Base-by-base conservation (phyloP, 225 moss, liverwort and hornwort genomes). In the Physcomitrellopsis africana region DNA sequence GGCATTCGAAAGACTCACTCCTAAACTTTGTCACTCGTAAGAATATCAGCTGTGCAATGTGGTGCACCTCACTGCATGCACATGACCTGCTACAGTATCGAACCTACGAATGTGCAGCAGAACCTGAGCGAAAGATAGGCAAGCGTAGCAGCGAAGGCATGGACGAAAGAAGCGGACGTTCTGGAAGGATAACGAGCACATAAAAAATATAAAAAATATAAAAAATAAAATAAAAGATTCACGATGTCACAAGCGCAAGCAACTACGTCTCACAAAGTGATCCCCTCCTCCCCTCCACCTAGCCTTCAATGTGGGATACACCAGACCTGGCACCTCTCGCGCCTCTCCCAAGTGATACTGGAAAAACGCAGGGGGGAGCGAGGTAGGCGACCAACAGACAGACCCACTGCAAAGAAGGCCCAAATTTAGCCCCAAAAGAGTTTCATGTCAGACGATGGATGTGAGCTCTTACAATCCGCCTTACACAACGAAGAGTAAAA, bases 61-160 rank as follows among this genome's bases (percentile, higher is more conserved):
- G 32, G 32, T 37, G 32, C 3, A 37, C 32, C 32, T 37, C 32
- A 37, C 52, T 44, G 57, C 70, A 70, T 70, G 70, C 70, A 70
- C 58, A 44, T 46, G 26, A 24, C 17, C 58, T 37, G 32, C 58
- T 70, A 70, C 70, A 58, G 58, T 70, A 10, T 1, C 53, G 15
- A 18, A 37, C 32, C 32, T 37, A 37, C 32, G 32, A 2, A 37
- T 37, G 32, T 54, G 55, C 53, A 37, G 54, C 15, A 14, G 13
- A 63, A 54, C 70, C 70, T 58, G 58, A 70, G 70, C 70, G 58
- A 70, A 56, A 26, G 24, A 47, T 14, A 24, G 15, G 15, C 2
- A 24, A 49, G 16, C 46, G 24, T 15, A 65, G 47, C 37, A 63
- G 63, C 9, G 11, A 37, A 29, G 27, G 32, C 32, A 37, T 37